These are phyloP conservation scores for Myrmaecium sp. DNA, from an alignment of 2,329 filamentous ascomycete genomes.

Conservation along the genomic window DNA sequence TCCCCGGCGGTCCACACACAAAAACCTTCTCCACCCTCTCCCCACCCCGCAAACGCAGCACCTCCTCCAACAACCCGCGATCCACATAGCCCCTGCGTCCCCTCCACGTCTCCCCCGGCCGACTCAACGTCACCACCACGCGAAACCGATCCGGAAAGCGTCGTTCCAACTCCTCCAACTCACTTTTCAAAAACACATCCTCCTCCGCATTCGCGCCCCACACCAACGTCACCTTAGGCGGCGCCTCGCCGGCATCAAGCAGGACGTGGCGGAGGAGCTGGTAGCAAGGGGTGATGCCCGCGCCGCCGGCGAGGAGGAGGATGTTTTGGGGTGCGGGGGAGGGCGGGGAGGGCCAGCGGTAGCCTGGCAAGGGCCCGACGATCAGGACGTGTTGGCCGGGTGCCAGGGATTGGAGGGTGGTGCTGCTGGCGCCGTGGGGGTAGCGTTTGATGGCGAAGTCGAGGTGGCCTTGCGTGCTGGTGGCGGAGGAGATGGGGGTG, in stretches of 20 bases:
- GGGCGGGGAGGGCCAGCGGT: constrained; percentile 30
- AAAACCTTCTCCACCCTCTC: constrained; percentile 41
- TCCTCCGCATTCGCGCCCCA: constrained; percentile 49
- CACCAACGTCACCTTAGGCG: constrained; percentile 45
- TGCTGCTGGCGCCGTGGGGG: constrained; percentile 45
- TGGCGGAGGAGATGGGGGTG: constrained; percentile 40
- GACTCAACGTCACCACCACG: constrained; percentile 40
- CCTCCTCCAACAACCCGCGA: constrained; percentile 36
- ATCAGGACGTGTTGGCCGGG: constrained; percentile 47
- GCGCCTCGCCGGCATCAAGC: constrained; percentile 42
- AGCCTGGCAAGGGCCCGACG: constrained; percentile 35
- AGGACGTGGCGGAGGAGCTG: constrained; percentile 47
- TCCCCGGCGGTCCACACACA: constrained; percentile 50
- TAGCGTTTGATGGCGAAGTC: constrained; percentile 54
- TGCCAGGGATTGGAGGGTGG: constrained; percentile 46
- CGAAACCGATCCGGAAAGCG: constrained; percentile 38
- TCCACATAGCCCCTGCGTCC: constrained; percentile 41
- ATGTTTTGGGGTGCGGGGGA: constrained; percentile 58
- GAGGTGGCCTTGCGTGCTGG: constrained; percentile 40
- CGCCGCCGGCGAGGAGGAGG: constrained; percentile 53
- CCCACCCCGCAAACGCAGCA: constrained; percentile 24
- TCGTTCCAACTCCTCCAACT: constrained; percentile 35
- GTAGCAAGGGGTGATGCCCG: constrained; percentile 55
- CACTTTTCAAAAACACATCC: constrained; percentile 41
- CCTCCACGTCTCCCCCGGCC: constrained; percentile 23